These are phyloP conservation scores for Rhizodiscina lignyota DNA, from an alignment of 495 filamentous ascomycete species.

Conservation along the genomic window DNA sequence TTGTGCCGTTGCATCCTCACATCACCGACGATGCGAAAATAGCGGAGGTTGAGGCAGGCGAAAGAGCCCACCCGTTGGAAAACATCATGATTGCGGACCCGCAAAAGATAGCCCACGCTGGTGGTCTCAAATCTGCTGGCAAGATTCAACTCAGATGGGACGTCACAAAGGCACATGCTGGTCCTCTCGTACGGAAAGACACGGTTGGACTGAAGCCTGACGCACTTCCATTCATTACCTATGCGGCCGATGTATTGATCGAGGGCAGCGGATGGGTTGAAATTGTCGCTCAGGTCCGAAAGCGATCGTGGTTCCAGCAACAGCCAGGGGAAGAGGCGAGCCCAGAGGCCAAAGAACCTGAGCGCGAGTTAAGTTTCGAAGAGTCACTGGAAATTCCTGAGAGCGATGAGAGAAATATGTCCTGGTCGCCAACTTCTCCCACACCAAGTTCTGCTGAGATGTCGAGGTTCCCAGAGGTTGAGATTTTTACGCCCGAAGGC, in stretches of 20 bases:
- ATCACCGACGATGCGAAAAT: conserved; percentile 66
- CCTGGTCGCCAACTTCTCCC: no score
- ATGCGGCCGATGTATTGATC: conserved; percentile 70
- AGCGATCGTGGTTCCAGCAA: conserved; percentile 17
- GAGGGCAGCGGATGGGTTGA: conserved; percentile 92
- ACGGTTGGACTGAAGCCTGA: conserved; percentile 35
- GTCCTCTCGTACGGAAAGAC: conserved; percentile 34
- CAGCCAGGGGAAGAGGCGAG: conserved; percentile 4
- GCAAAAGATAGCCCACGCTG: no score
- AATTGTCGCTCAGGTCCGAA: conserved; percentile 62
- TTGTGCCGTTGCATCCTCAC: conserved; percentile 49
- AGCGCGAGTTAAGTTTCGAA: conserved; percentile 3
- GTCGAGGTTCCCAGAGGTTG: conserved; percentile 40
- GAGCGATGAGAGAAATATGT: conserved; percentile 9
- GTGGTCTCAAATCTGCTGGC: conserved; percentile 52
- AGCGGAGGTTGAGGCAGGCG: conserved; percentile 37
- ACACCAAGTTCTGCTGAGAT: conserved; percentile 1
- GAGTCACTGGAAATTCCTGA: not conserved
- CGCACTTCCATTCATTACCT: conserved; percentile 57
- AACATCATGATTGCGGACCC: conserved; percentile 41
- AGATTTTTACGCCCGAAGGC: conserved; percentile 74
- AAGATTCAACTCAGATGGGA: conserved; percentile 60
- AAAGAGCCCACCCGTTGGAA: conserved; percentile 34
- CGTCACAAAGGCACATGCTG: conserved; percentile 54
- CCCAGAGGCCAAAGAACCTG: conserved; percentile 3